A percentile compares a stretch with the other conserved stretches of the same genome.
Evolutionary conservation across 129 eudicot species (phyloP).

Genomic region (Sambucus nigra): DNA sequence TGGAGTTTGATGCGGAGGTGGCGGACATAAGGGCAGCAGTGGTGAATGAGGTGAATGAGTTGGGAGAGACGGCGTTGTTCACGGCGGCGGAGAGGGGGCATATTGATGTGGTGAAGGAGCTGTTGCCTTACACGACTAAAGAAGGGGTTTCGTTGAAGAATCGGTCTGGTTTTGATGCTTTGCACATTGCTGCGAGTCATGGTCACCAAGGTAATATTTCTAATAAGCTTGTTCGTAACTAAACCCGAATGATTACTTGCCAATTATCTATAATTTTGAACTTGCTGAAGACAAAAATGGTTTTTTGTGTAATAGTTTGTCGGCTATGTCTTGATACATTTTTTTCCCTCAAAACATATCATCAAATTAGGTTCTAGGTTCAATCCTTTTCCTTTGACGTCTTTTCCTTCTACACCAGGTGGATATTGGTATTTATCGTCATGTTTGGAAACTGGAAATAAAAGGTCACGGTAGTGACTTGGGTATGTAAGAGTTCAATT

Average conservation of each 20-base stretch:
- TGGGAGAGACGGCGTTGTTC: conserved; percentile 73
- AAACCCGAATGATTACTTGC: no score
- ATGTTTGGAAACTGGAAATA: no score
- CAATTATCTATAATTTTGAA: not conserved
- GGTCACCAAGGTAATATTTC: conserved; percentile 57
- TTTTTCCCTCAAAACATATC: no score
- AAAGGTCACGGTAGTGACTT: no score
- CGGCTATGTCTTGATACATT: no score
- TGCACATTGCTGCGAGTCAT: conserved; percentile 68
- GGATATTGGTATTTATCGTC: no score
- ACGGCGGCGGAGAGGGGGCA: conserved; percentile 63
- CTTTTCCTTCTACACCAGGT: no score
- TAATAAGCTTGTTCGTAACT: not conserved
- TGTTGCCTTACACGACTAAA: conserved; percentile 46
- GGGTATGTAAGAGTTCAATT: no score
- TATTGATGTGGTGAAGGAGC: conserved; percentile 57
- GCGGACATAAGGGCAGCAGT: conserved; percentile 59
- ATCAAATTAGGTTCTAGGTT: no score
- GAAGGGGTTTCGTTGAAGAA: conserved; percentile 53
- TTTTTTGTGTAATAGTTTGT: no score
- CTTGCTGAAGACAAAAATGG: no score
- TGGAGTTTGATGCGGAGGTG: conserved; percentile 63
- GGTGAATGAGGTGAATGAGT: conserved; percentile 72
- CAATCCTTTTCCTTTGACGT: no score
- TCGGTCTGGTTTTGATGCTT: conserved; percentile 57